These are phyloP conservation scores for Barnettozyma botsteinii DNA, from an alignment of 805 yeast species.

Conservation along the genomic window DNA sequence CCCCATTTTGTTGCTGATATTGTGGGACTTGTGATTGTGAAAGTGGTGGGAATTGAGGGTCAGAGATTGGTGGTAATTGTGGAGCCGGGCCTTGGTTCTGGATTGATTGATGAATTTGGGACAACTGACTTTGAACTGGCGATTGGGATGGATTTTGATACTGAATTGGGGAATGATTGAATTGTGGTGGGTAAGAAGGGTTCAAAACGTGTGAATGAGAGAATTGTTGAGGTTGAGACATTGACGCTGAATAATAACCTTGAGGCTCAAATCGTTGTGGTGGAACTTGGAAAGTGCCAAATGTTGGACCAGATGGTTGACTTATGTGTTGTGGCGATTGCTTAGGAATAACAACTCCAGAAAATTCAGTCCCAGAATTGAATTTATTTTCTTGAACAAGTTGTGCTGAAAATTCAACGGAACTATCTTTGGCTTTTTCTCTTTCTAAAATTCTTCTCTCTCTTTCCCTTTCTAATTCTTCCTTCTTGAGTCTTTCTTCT, in stretches of 20 bases:
- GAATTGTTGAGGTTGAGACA: not conserved
- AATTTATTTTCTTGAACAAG: no score
- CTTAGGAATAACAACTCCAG: no score
- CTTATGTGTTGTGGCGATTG: no score
- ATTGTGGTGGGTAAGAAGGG: not conserved
- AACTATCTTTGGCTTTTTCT: slow-evolving; percentile 15
- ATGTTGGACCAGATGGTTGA: not conserved
- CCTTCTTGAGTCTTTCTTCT: slow-evolving; percentile 17
- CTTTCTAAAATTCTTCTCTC: slow-evolving; percentile 22
- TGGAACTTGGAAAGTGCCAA: slow-evolving; percentile 5
- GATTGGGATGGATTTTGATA: no score
- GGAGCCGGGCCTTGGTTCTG: not conserved
- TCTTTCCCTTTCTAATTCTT: slow-evolving; percentile 21
- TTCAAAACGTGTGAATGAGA: not conserved
- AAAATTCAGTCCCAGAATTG: no score
- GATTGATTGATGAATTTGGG: no score
- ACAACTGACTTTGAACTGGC: no score
- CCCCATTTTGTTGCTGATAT: slow-evolving; percentile 2
- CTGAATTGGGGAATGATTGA: no score
- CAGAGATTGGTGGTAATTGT: not conserved
- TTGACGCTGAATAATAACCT: no score
- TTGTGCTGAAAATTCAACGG: not conserved
- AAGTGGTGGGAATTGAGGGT: not conserved
- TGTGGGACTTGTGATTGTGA: slow-evolving; percentile 3
- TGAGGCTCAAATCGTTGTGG: not conserved